phyloP scores from a whole-genome alignment of 495 filamentous ascomycete genomes.

The Poronia punctata region DNA sequence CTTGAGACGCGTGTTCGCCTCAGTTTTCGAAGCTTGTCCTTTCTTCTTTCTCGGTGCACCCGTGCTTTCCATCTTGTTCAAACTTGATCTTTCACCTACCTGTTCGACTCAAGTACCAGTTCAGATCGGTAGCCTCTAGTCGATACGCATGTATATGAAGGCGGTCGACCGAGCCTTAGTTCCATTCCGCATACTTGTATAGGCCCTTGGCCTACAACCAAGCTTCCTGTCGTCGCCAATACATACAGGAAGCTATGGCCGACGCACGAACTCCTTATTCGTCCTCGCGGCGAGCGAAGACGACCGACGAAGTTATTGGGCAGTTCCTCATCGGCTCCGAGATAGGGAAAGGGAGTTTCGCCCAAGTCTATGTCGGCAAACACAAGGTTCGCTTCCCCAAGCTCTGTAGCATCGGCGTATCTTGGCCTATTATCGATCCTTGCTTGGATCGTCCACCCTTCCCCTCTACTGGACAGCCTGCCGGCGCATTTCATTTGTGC shows the following conservation, averaged over 20 bases:
- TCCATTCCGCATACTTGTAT: conserved; percentile 33
- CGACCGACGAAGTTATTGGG: conserved; percentile 62
- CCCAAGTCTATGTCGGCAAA: conserved; percentile 80
- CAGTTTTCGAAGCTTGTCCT: conserved; percentile 16
- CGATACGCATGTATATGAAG: conserved; percentile 38
- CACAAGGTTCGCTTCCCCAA: conserved; percentile 60
- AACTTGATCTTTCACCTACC: conserved; percentile 2
- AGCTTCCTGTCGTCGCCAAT: conserved; percentile 39
- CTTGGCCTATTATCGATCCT: conserved; percentile 5
- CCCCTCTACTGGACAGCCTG: not conserved
- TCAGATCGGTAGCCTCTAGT: conserved; percentile 10
- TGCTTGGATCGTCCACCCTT: not conserved
- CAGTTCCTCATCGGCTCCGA: conserved; percentile 70
- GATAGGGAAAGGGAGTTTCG: conserved; percentile 94
- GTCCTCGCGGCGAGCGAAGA: conserved; percentile 30
- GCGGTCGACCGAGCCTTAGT: conserved; percentile 32
- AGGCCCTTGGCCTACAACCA: conserved; percentile 40
- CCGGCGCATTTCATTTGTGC: not conserved
- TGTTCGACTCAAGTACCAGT: conserved; percentile 12
- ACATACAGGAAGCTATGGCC: conserved; percentile 42
- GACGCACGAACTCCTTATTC: conserved; percentile 26
- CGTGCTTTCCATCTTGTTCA: conserved; percentile 16
- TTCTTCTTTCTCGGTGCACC: conserved; percentile 13
- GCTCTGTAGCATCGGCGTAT: not conserved
- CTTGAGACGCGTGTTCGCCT: conserved; percentile 15